Conservation (phyloP, 306 rosid species). For the Quercus bicolor region DNA sequence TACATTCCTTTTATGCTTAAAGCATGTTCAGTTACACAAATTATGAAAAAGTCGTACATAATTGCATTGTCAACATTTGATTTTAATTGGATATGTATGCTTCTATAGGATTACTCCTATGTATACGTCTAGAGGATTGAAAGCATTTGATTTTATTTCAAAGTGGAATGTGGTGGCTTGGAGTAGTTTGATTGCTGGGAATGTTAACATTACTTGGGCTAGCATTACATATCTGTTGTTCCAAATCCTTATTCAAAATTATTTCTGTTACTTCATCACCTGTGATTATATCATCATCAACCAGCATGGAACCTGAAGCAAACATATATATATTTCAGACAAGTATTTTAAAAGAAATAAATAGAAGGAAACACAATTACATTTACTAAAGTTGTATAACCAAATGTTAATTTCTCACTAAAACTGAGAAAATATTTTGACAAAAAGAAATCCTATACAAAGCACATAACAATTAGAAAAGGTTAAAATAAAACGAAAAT, state of each 20-base stretch:
- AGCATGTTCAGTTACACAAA: too few species aligned
- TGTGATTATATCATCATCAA: constrained; percentile 56
- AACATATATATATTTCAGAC: constrained; percentile 2
- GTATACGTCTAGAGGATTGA: constrained; percentile 48
- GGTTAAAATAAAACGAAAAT: background rate
- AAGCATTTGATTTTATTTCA: constrained; percentile 40
- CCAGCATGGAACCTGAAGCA: constrained; percentile 51
- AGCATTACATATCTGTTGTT: constrained; percentile 68
- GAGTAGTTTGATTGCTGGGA: constrained; percentile 69
- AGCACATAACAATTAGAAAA: background rate
- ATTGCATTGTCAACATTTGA: constrained; percentile 52
- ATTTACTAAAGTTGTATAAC: background rate
- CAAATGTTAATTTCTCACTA: background rate
- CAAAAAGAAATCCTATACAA: background rate
- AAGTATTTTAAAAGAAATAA: constrained; percentile 10
- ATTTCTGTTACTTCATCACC: constrained; percentile 56
- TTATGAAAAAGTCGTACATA: background rate
- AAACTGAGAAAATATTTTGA: background rate
- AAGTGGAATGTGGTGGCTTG: constrained; percentile 77
- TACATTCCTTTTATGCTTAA: too few species aligned
- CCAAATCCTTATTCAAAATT: constrained; percentile 57
- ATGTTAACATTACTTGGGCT: constrained; percentile 23
- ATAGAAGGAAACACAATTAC: constrained; percentile 12
- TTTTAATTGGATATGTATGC: constrained; percentile 43
- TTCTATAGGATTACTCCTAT: constrained; percentile 57